Base-by-base conservation (phyloP, 306 rosid genomes). In the Datisca glomerata region DNA sequence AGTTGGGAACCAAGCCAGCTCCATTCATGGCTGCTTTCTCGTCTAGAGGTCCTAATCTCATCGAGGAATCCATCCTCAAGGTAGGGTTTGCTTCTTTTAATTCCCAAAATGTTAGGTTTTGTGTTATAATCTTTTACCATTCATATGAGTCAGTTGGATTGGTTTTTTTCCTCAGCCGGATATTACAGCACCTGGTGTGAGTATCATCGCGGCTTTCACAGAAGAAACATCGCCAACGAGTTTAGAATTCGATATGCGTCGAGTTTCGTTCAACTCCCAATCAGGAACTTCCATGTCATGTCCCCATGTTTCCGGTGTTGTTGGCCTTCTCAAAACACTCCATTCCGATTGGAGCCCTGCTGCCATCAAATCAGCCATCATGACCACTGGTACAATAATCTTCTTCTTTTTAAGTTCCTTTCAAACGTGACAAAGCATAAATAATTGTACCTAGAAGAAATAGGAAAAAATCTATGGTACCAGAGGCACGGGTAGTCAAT, bases 21-120 rank as follows among this genome's bases (percentile, higher is more conserved):
- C 96, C 93, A 12, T 0, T 24, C 14, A n/a, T 85, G 51, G 85
- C 85, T 49, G 1, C 70, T 15, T 80, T 80, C 70, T 85, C 96
- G 22, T 67, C 89, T 16, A 72, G 93, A 31, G 96, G 96, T 1
- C 96, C 96, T 20, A 72, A 43, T 49, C 1, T 0, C 4, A 3
- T 81, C 21, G 83, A 59, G 32, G 45, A 56, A 33, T 7, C 59
- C 14, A 40, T 86, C 44, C 74, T 80, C 25, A 80, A 86, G 96
- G 96, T 77, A 34, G 21, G 14, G 0, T 19, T n/a, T 45, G 27
- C 12, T 28, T 60, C 41, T 12, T n/a, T 12, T 18, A 7, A 9
- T 12, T 21, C 8, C 47, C 42, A 16, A 16, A 8, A 25, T 4
- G 31, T 25, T 25, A 5, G 17, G 9, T 24, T 4, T 8, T 24